These are phyloP conservation scores for Xylaria telfairii DNA, from an alignment of 495 filamentous ascomycete species.

Conservation along the genomic window DNA sequence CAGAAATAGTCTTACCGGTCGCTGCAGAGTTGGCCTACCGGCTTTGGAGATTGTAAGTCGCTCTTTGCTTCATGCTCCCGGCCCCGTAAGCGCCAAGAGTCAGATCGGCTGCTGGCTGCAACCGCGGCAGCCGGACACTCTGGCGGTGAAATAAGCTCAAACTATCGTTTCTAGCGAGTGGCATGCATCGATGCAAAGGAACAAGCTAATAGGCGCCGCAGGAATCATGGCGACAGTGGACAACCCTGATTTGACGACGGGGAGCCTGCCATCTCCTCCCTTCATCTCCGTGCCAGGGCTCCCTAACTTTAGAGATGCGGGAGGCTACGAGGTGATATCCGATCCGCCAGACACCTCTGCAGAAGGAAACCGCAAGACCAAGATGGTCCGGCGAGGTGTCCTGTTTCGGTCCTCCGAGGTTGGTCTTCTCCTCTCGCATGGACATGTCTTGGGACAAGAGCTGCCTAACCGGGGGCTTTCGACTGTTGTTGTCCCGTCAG, in stretches of 20 bases:
- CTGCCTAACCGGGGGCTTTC: not conserved
- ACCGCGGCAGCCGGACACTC: not conserved
- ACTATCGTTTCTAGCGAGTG: not conserved
- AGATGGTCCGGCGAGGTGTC: conserved; percentile 52
- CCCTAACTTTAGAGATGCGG: conserved; percentile 66
- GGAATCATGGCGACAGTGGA: conserved; percentile 15
- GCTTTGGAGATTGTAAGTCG: conserved; percentile 1
- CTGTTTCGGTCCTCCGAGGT: conserved; percentile 64
- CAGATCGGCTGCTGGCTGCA: conserved; percentile 3
- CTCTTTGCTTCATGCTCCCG: not conserved
- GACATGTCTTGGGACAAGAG: not conserved
- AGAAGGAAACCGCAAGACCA: conserved; percentile 31
- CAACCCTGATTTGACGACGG: not conserved
- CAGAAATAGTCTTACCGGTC: not conserved
- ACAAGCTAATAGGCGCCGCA: not conserved
- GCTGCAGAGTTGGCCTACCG: not conserved
- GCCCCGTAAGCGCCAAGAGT: conserved; percentile 18
- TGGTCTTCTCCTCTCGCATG: not conserved
- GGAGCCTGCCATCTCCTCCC: conserved; percentile 50
- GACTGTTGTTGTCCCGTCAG: not conserved
- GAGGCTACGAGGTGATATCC: conserved; percentile 54
- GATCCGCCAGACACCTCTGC: conserved; percentile 14
- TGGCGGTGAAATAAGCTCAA: conserved; percentile 13
- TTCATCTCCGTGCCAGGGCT: conserved; percentile 60
- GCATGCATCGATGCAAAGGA: not conserved